These are phyloP conservation scores for Blumeria hordei DNA, from an alignment of 2,329 filamentous ascomycete species.

Conservation along the genomic window DNA sequence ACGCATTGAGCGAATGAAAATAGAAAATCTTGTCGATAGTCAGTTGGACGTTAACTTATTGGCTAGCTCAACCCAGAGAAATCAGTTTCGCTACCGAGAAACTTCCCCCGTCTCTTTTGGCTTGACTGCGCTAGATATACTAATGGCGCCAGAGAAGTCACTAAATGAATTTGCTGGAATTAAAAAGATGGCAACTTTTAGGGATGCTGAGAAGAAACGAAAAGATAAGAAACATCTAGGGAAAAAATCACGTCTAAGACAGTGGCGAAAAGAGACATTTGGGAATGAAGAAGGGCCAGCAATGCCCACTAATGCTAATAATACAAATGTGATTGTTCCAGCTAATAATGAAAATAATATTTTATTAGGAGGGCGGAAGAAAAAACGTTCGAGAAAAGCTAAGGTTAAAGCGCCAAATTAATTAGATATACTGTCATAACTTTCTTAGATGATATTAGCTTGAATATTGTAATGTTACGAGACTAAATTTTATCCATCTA, in stretches of 20 bases:
- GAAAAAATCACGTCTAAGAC: slow-evolving; percentile 73
- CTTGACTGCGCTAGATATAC: slow-evolving; percentile 70
- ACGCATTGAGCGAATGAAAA: slow-evolving; percentile 58
- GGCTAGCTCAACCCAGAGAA: slow-evolving; percentile 26
- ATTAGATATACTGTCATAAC: too few relatives aligned
- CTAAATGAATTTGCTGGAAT: slow-evolving; percentile 81
- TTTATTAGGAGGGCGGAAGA: slow-evolving; percentile 19
- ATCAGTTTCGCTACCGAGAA: slow-evolving; percentile 72
- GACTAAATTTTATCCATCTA: too few relatives aligned
- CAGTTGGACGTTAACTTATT: slow-evolving; percentile 52
- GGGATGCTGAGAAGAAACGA: slow-evolving; percentile 70
- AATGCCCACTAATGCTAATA: slow-evolving; percentile 8
- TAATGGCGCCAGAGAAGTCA: slow-evolving; percentile 62
- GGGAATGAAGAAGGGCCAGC: slow-evolving; percentile 22
- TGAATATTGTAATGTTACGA: too few relatives aligned
- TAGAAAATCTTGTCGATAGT: slow-evolving; percentile 68
- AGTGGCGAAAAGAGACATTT: slow-evolving; percentile 54
- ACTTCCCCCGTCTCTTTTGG: slow-evolving; percentile 80
- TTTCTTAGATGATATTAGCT: too few relatives aligned
- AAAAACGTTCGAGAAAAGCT: slow-evolving; percentile 23
- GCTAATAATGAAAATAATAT: slow-evolving; percentile 14
- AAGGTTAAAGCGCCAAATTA: slow-evolving; percentile 3
- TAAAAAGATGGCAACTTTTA: slow-evolving; percentile 83
- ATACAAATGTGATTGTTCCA: neutral
- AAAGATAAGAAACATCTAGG: slow-evolving; percentile 70